Percentiles rank a stretch among this genome's conserved stretches.
These are phyloP conservation scores for Sporothrix humicola DNA, from an alignment of 2,329 filamentous ascomycete species.

Conservation along the genomic window DNA sequence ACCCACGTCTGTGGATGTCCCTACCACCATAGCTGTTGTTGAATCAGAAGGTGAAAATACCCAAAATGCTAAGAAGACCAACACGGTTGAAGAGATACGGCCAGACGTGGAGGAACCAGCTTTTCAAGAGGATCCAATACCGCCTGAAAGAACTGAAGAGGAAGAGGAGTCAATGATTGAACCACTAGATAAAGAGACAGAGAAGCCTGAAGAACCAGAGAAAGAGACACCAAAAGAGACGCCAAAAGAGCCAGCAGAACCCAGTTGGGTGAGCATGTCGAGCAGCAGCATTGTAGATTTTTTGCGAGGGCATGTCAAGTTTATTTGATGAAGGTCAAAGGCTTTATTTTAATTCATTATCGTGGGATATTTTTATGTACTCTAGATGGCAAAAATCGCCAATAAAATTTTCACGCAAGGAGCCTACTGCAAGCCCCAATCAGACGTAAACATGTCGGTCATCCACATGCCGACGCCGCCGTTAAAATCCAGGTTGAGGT, in stretches of 20 bases:
- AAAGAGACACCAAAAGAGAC: neutral
- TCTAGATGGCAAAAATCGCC: neutral
- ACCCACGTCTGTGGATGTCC: too few relatives aligned
- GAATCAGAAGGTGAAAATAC: too few relatives aligned
- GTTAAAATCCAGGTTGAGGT: neutral
- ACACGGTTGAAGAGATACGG: neutral
- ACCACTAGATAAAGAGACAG: neutral
- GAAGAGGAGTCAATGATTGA: neutral
- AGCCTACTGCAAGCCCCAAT: constrained; percentile 1
- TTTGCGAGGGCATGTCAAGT: constrained; percentile 39
- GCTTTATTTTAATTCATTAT: neutral
- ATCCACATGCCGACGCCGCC: constrained; percentile 15
- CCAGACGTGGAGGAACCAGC: neutral
- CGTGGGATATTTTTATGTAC: neutral
- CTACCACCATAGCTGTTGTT: too few relatives aligned
- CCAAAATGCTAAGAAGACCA: too few relatives aligned
- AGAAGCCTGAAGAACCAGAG: neutral
- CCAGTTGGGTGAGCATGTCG: constrained; percentile 40
- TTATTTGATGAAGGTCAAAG: constrained; percentile 31
- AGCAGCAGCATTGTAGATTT: constrained; percentile 42
- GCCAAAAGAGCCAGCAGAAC: constrained; percentile 33
- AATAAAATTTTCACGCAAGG: neutral
- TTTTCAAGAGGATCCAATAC: neutral
- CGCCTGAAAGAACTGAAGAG: neutral
- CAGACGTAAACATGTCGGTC: constrained; percentile 23